These are phyloP conservation scores for Naematelia encephala DNA, from an alignment of 768 basidiomycete genomes.

Conservation along the genomic window DNA sequence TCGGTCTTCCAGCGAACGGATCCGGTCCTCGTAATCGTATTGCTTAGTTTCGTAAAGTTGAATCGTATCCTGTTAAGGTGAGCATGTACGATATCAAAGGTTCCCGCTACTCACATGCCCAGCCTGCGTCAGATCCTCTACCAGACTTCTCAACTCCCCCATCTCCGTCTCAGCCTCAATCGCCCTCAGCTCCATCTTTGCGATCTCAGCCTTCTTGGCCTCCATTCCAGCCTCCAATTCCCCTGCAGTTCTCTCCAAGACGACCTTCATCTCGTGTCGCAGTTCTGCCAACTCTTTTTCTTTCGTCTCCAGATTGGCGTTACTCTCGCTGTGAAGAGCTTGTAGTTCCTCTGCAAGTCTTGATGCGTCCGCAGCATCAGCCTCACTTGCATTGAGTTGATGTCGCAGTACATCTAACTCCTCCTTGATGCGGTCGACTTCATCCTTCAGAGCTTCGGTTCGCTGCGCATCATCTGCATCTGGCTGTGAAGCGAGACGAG, in stretches of 20 bases:
- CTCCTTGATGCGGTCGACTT: conserved; percentile 32
- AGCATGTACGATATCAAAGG: not conserved
- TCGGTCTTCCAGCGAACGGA: conserved; percentile 40
- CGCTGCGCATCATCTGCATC: conserved; percentile 54
- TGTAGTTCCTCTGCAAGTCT: conserved; percentile 53
- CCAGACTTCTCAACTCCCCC: conserved; percentile 65
- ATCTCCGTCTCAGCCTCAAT: conserved; percentile 55
- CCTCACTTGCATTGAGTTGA: conserved; percentile 25
- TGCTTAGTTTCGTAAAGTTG: conserved; percentile 80
- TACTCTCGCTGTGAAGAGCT: conserved; percentile 56
- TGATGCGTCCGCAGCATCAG: conserved; percentile 34
- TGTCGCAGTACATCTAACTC: conserved; percentile 21
- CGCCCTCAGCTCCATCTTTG: conserved; percentile 57
- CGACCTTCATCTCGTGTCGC: conserved; percentile 38
- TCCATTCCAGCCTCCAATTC: conserved; percentile 45
- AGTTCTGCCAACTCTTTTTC: conserved; percentile 36
- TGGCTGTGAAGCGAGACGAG: conserved; percentile 47
- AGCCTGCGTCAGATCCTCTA: conserved; percentile 80
- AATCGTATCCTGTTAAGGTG: conserved; percentile 58
- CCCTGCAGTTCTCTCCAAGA: conserved; percentile 26
- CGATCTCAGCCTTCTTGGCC: conserved; percentile 56
- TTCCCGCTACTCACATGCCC: conserved; percentile 65
- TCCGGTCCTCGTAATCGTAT: conserved; percentile 65
- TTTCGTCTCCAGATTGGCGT: conserved; percentile 58
- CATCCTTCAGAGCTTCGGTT: conserved; percentile 36